These are phyloP conservation scores for Colletotrichum sp. DNA, from an alignment of 2,329 filamentous ascomycete genomes.

Conservation along the genomic window DNA sequence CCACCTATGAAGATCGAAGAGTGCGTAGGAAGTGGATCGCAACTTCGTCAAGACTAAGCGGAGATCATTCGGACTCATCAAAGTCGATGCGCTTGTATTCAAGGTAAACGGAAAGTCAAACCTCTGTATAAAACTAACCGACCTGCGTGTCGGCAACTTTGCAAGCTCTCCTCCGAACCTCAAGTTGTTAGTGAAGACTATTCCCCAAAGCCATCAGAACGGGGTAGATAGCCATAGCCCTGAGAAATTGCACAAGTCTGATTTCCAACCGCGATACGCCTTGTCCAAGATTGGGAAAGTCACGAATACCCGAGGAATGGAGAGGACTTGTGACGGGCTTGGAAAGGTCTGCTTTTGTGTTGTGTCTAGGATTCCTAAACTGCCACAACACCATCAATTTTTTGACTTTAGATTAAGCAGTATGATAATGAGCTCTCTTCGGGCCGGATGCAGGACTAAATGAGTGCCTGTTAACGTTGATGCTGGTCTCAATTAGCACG, in stretches of 20 bases:
- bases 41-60: background rate
- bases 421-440: background rate
- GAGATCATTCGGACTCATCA: background rate
- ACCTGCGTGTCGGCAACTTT: background rate
- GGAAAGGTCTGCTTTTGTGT: fast-evolving
- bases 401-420: background rate
- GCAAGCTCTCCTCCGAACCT: background rate
- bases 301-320: background rate
- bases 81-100: background rate
- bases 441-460: background rate
- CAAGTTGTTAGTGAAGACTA: background rate
- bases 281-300: background rate
- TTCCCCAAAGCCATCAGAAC: background rate
- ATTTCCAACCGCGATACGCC: background rate
- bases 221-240: background rate
- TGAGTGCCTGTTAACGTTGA: background rate
- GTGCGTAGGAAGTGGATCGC: background rate
- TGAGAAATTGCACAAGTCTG: background rate
- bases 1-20: background rate
- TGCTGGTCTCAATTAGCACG: background rate
- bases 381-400: background rate
- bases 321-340: fast-evolving
- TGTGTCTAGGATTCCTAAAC: background rate
- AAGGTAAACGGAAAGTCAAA: background rate
- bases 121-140: background rate